Evolutionary conservation across 208 protist genomes (phyloP).

Genomic region (Trypanosoma caninum): DNA sequence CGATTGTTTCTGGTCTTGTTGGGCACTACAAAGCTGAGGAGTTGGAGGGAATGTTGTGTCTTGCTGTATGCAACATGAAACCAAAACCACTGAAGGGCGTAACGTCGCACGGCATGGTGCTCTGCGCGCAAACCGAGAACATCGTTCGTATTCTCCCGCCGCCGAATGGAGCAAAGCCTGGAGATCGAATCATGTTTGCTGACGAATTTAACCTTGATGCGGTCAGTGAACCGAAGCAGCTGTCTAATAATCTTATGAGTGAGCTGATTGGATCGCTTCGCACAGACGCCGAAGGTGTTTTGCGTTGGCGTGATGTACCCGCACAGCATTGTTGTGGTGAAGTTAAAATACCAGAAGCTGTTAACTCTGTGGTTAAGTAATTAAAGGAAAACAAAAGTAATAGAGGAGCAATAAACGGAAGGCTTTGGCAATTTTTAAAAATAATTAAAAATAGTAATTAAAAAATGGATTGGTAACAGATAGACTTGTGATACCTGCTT

Average conservation of each 20-base stretch:
- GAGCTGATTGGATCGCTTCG: slow-evolving; percentile 64
- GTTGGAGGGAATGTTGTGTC: slow-evolving; percentile 65
- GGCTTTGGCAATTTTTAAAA: no score
- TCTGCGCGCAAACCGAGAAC: slow-evolving; percentile 78
- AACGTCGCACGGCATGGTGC: slow-evolving; percentile 91
- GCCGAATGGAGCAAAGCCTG: slow-evolving; percentile 51
- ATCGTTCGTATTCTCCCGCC: slow-evolving; percentile 54
- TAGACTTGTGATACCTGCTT: no score
- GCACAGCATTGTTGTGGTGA: slow-evolving; percentile 32
- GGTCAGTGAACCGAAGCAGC: slow-evolving; percentile 19
- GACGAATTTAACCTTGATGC: slow-evolving; percentile 24
- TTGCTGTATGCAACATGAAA: slow-evolving; percentile 94
- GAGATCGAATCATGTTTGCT: slow-evolving; percentile 66
- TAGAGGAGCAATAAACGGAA: no score
- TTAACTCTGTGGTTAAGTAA: slow-evolving; percentile 42
- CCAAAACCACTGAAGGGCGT: slow-evolving; percentile 88
- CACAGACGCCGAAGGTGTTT: slow-evolving; percentile 43
- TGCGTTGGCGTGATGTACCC: slow-evolving; percentile 62
- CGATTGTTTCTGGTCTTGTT: slow-evolving; percentile 90
- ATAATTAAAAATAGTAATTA: no score
- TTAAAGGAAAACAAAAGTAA: background rate
- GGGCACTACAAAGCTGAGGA: slow-evolving; percentile 73
- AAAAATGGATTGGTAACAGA: no score
- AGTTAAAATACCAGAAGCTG: slow-evolving; percentile 26
- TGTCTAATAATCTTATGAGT: slow-evolving; percentile 49